These are phyloP conservation scores for Gossypium raimondii DNA, from an alignment of 345 rosid genomes.

Conservation along the genomic window DNA sequence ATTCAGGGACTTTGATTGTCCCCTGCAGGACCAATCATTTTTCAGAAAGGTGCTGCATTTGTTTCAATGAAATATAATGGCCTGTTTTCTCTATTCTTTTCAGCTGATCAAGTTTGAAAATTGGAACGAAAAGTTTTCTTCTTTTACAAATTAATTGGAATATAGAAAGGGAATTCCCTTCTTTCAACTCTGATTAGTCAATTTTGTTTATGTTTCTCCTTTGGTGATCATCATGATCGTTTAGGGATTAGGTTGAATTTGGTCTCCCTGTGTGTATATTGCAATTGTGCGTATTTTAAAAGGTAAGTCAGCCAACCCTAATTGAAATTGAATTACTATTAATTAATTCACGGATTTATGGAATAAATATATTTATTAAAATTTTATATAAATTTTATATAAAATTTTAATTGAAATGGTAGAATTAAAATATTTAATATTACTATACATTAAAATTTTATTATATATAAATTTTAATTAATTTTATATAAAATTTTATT, in stretches of 20 bases:
- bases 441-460: too few relatives aligned
- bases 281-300: background rate
- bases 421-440: too few relatives aligned
- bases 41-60: conserved; percentile 15
- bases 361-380: too few relatives aligned
- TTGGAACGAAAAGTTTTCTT: background rate
- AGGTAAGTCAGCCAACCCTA: background rate
- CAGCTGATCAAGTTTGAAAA: conserved; percentile 9
- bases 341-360: background rate
- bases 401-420: too few relatives aligned
- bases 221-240: background rate
- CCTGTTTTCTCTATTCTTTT: background rate
- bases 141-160: background rate
- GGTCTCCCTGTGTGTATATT: background rate
- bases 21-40: conserved; percentile 4
- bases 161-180: background rate
- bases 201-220: background rate
- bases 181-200: background rate
- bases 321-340: background rate
- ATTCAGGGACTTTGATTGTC: conserved; percentile 9
- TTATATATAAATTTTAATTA: too few relatives aligned
- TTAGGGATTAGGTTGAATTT: background rate
- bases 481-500: too few relatives aligned
- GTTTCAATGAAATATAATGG: conserved; percentile 13
- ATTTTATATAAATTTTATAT: too few relatives aligned